Base-by-base conservation (phyloP, 2,329 filamentous ascomycete genomes). In the Claviceps purpurea region DNA sequence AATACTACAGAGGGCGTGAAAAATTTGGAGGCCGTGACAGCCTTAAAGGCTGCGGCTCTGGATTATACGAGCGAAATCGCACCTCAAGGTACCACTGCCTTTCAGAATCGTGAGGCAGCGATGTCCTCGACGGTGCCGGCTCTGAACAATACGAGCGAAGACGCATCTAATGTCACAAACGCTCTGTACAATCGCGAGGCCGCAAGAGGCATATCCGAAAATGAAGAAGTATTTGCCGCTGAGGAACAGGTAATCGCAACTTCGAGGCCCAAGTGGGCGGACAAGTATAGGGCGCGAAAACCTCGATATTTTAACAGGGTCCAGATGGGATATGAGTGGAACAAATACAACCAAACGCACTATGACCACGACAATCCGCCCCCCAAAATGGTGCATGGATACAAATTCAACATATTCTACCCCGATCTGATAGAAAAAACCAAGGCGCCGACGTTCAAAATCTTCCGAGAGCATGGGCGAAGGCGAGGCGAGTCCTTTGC, bases 391-490 rank as follows among this genome's bases (percentile, higher is more conserved):
- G 93, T 98, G 11, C 93, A 98, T 67, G 93, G 93, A 52, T 98
- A 98, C 76, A 96, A 95, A 67, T 98, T 98, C 77, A 97, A 98
- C 71, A 91, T 98, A 50, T 98, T 98, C 70, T 98, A 98, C 64
- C 93, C 93, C 0, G 93, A 98, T 60, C 80, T 98, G 37, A 89
- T 97, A 62, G 90, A 97, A 72, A 95, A 91, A 70, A 81, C 84
- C 37, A 95, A 90, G 68, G 90, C 93, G 1, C 93, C 93, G 10
- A 97, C 90, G 0, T 98, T 94, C 71, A 88, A 88, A 65, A 97
- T 98, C 58, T 88, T 96, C 63, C 84, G 93, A 42, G 93, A 97
- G 69, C 83, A 93, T 62, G 93, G 93, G 16, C 78, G 93, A 54
- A 85, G 87, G 65, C 81, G 88, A 54, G 93, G 93, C 24, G 87